A percentile compares a stretch with the other conserved stretches of the same genome.
These are phyloP conservation scores for Posidonia australis DNA, from an alignment of 106 monocot genomes.

Conservation along the genomic window DNA sequence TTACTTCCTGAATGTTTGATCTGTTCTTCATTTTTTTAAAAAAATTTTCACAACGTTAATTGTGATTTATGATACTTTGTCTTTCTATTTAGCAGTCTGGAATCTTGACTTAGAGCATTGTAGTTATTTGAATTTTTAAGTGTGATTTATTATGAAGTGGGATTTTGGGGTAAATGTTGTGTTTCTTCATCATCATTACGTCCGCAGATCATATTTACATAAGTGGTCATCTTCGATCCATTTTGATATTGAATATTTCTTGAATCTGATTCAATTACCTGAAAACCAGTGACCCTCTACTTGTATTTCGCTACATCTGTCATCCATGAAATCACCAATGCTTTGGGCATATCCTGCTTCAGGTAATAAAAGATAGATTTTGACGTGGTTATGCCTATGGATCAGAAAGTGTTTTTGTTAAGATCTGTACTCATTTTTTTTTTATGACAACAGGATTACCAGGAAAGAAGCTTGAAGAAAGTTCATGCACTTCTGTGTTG, in stretches of 20 bases:
- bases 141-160: too few species aligned
- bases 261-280: not conserved
- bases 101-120: too few species aligned
- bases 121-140: too few species aligned
- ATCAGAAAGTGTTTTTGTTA: not conserved
- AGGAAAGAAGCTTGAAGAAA: slow-evolving; percentile 76
- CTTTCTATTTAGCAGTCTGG: too few species aligned
- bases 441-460: slow-evolving; percentile 55
- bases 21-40: too few species aligned
- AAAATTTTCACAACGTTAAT: too few species aligned
- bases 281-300: slow-evolving; percentile 64
- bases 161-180: too few species aligned
- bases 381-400: not conserved
- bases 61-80: too few species aligned
- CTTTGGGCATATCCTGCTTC: slow-evolving; percentile 89
- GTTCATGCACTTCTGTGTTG: not conserved
- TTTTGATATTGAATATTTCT: not conserved
- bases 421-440: slow-evolving; percentile 1
- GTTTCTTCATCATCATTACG: not conserved
- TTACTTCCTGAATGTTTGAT: too few species aligned
- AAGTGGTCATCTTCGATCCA: not conserved
- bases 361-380: slow-evolving; percentile 29
- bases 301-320: slow-evolving; percentile 81
- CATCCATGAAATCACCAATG: slow-evolving; percentile 75
- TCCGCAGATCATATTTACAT: not conserved